Evolutionary conservation across 345 rosid species (phyloP), one percentile per base, ranked within the genome.

Genomic region (Aquilaria malaccensis): DNA sequence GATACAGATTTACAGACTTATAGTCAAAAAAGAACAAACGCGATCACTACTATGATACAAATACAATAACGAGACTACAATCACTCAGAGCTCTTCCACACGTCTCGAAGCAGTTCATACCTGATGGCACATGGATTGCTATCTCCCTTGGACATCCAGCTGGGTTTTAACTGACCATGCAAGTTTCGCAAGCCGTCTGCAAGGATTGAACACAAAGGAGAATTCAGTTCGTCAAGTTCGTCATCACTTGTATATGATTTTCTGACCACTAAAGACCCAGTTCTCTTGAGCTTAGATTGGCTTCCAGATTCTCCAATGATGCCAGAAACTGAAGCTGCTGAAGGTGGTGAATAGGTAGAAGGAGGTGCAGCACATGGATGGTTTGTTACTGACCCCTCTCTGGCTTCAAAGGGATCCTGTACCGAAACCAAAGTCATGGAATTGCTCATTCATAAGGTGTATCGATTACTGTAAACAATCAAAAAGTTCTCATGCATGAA

Each of bases 231-330:
- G 64, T 93, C 88, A 14, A 94, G 97, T 74, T 94, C 96, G 37
- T 87, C 96, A 45, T 89, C 96, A 13, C 99, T 94, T 31, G 89
- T 77, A 76, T 87, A 72, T 31, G 96, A 78, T 78, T 87, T 89
- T 69, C 80, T 79, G 6, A 86, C 68, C 56, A 87, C 76, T 11
- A 83, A 80, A 12, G 97, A 82, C 30, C 87, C 77, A 64, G 84
- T 77, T 74, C 85, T 81, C 56, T 67, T 74, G 60, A 83, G 73
- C 63, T 77, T 80, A 58, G 81, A 61, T 58, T 74, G 65, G 59
- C 56, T 67, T 61, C 73, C 76, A 63, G 56, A 59, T 62, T 81
- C 76, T 64, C 94, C 87, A 10, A 76, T 76, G 43, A 69, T 49
- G 13, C 60, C 62, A 33, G 69, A 75, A 48, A 84, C 67, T n/a